These are phyloP conservation scores for Diaporthe vexans DNA, from an alignment of 2,329 filamentous ascomycete species.

Conservation along the genomic window DNA sequence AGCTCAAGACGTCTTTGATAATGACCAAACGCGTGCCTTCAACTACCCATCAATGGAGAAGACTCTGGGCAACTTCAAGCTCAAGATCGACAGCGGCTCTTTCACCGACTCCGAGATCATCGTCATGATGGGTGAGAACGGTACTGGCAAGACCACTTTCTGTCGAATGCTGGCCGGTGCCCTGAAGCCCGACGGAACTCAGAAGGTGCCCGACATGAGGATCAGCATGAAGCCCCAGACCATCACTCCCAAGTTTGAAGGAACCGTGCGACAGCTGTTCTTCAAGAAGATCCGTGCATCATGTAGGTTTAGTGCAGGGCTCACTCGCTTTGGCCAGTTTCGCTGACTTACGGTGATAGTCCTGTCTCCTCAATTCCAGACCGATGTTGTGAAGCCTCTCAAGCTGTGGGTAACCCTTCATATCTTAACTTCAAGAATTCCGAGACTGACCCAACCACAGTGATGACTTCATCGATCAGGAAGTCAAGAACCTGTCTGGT, in stretches of 20 bases:
- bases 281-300: constrained; percentile 99
- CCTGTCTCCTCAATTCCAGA: constrained; percentile 98
- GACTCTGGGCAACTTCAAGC: constrained; percentile 89
- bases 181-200: constrained; percentile 86
- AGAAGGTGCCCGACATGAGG: constrained; percentile 90
- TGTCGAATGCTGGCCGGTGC: constrained; percentile 95
- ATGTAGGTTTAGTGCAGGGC: constrained; percentile 55
- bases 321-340: too few relatives aligned
- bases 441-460: constrained; percentile 11
- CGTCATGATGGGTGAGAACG: constrained; percentile 99
- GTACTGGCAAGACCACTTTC: constrained; percentile 99
- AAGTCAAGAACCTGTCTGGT: constrained; percentile 98
- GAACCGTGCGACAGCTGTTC: constrained; percentile 96
- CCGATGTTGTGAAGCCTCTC: constrained; percentile 98
- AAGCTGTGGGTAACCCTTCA: constrained; percentile 71
- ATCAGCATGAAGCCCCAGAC: constrained; percentile 99
- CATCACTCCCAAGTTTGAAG: constrained; percentile 97
- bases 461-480: constrained; percentile 99
- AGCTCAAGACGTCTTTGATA: constrained; percentile 87
- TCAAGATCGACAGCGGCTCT: constrained; percentile 83
- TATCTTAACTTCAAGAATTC: background rate
- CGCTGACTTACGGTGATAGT: constrained; percentile 54
- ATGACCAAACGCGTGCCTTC: constrained; percentile 88
- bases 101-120: constrained; percentile 99
- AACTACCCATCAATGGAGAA: constrained; percentile 92